Base-by-base conservation (phyloP, 106 monocot genomes). In the Hemerocallis citrina region DNA sequence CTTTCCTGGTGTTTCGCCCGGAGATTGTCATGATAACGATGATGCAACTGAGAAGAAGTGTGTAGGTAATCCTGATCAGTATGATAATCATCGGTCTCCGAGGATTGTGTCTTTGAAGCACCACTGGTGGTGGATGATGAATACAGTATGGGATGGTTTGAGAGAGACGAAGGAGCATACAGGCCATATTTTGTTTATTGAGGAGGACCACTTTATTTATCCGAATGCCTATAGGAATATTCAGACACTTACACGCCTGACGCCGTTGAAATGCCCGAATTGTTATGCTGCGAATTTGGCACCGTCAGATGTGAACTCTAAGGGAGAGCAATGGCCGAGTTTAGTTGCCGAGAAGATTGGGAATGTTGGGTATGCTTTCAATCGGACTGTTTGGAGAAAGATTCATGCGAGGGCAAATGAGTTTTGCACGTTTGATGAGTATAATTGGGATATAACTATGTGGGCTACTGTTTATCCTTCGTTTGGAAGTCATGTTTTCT, bases 51-150 rank as follows among this genome's bases (percentile, higher is more conserved):
- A 64, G 67, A 80, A 82, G 57, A 73, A 72, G 14, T 98, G 96
- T 60, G 68, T 13, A 9, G 96, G 91, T 3, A 52, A 74, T 35
- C 22, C 82, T 1, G 96, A 98, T 65, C 96, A 98, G 75, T 98
- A 91, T 55, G 87, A 84, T 1, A 91, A 92, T 46, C 85, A 98
- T 57, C 74, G 96, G 3, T 80, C 96, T 34, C 91, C 91, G 5
- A 91, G 43, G 74, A 88, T 98, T 17, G 91, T 91, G 20, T 98
- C 95, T 1, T 52, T 91, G 72, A 98, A 98, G 63, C 96, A 98
- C 69, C 91, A 98, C 70, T 98, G 96, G 96, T 98, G 91, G 96
- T 98, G 96, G 96, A 91, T 98, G 96, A 98, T 98, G 96, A 98
- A 98, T 20, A 88, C 91, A 5, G 76, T 98, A 16, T 98, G 91